Conservation (phyloP, 768 basidiomycete genomes). For the Termitomyces sp. region DNA sequence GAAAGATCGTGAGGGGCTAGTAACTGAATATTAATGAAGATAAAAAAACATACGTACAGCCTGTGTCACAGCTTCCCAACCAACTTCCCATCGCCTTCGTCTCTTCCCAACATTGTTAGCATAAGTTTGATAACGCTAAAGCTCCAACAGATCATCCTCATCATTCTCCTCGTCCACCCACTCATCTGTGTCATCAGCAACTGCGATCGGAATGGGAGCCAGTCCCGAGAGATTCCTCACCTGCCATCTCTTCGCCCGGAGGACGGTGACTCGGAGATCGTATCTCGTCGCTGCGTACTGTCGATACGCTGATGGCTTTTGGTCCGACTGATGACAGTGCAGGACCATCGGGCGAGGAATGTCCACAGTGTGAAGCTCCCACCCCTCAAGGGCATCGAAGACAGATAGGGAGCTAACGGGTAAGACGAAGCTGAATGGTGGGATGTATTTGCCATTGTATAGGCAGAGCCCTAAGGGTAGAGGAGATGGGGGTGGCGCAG, state of each 20-base stretch:
- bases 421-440: constrained; percentile 48
- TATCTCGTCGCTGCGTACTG: constrained; percentile 80
- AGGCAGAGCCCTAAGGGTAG: constrained; percentile 49
- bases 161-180: constrained; percentile 77
- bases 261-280: constrained; percentile 71
- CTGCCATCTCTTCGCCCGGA: constrained; percentile 79
- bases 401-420: constrained; percentile 73
- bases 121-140: constrained; percentile 74
- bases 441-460: constrained; percentile 30
- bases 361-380: constrained; percentile 68
- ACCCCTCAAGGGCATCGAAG: constrained; percentile 67
- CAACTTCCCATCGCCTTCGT: constrained; percentile 67
- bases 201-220: constrained; percentile 18
- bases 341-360: constrained; percentile 31
- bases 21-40: too few relatives aligned
- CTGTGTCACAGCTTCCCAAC: constrained; percentile 72
- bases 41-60: too few relatives aligned
- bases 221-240: constrained; percentile 46
- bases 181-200: constrained; percentile 46
- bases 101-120: constrained; percentile 65
- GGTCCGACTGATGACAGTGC: constrained; percentile 24
- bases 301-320: constrained; percentile 73
- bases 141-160: constrained; percentile 65
- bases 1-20: not conserved
- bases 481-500: constrained; percentile 71